These are phyloP conservation scores for Persicaria maculosa DNA, from an alignment of 148 eudicot species.

Conservation along the genomic window DNA sequence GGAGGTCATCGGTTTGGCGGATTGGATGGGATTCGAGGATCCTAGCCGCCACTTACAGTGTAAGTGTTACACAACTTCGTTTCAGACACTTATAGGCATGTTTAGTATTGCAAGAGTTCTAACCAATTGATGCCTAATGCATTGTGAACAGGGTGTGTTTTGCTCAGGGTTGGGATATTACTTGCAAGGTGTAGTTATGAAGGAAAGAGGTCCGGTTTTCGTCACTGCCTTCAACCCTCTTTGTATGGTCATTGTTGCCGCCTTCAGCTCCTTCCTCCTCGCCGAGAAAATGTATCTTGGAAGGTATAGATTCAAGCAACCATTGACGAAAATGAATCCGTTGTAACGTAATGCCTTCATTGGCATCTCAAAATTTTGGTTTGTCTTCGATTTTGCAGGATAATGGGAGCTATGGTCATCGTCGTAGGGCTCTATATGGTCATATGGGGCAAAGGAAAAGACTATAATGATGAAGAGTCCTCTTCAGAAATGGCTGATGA, in stretches of 20 bases:
- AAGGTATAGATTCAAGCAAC: conserved; percentile 40
- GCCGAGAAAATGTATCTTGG: conserved; percentile 73
- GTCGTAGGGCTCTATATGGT: conserved; percentile 58
- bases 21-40: conserved; percentile 67
- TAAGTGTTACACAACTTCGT: conserved; percentile 24
- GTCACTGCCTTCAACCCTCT: conserved; percentile 90
- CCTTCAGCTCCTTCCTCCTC: conserved; percentile 60
- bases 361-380: neutral
- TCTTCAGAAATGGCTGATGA: conserved; percentile 17
- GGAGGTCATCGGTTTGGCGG: conserved; percentile 54
- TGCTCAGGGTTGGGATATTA: conserved; percentile 80
- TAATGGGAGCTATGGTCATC: conserved; percentile 50
- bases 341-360: neutral
- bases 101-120: neutral
- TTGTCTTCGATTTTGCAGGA: conserved; percentile 25
- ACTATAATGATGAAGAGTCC: conserved; percentile 21
- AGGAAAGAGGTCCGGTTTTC: conserved; percentile 83
- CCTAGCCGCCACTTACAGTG: conserved; percentile 73
- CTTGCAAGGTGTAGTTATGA: conserved; percentile 85
- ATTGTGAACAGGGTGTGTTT: conserved; percentile 55
- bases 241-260: conserved; percentile 79
- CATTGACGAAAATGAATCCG: neutral
- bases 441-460: conserved; percentile 67
- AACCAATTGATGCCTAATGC: neutral
- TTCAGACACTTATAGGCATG: neutral